Percentiles rank a stretch among this genome's conserved stretches.
Conservation (phyloP, 1,284 basidiomycete species). For the Cerioporus squamosus region DNA sequence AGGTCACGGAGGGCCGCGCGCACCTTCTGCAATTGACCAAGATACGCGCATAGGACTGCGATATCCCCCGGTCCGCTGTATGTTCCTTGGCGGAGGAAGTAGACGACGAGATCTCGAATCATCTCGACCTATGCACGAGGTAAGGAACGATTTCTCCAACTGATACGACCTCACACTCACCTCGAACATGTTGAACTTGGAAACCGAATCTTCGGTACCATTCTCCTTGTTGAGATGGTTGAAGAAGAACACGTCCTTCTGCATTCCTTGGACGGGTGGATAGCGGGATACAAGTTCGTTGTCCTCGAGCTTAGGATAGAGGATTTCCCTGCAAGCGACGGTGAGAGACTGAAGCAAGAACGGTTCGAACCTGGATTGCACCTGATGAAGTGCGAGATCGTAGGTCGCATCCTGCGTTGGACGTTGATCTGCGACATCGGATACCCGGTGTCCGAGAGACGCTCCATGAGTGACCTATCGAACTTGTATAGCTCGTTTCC, state of each 20-base stretch:
- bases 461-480: slow-evolving; percentile 53
- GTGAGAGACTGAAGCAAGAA: no score
- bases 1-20: slow-evolving; percentile 50
- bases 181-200: slow-evolving; percentile 71
- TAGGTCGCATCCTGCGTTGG: slow-evolving; percentile 49
- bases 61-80: slow-evolving; percentile 58
- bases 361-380: slow-evolving; percentile 1
- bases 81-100: slow-evolving; percentile 57
- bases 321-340: slow-evolving; percentile 45
- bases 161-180: slow-evolving; percentile 36
- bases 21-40: slow-evolving; percentile 61
- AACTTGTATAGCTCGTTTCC: slow-evolving; percentile 45
- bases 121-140: slow-evolving; percentile 51
- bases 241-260: slow-evolving; percentile 62
- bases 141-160: not conserved
- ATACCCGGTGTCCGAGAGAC: slow-evolving; percentile 41
- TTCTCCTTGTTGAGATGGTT: slow-evolving; percentile 59
- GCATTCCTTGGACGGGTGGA: slow-evolving; percentile 59
- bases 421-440: slow-evolving; percentile 47
- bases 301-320: slow-evolving; percentile 65
- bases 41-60: slow-evolving; percentile 76
- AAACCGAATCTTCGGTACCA: slow-evolving; percentile 58
- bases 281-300: slow-evolving; percentile 53
- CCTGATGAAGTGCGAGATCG: slow-evolving; percentile 47
- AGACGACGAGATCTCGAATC: slow-evolving; percentile 72